These are phyloP conservation scores for Nasturtium officinale DNA, from an alignment of 345 rosid species.

Conservation along the genomic window DNA sequence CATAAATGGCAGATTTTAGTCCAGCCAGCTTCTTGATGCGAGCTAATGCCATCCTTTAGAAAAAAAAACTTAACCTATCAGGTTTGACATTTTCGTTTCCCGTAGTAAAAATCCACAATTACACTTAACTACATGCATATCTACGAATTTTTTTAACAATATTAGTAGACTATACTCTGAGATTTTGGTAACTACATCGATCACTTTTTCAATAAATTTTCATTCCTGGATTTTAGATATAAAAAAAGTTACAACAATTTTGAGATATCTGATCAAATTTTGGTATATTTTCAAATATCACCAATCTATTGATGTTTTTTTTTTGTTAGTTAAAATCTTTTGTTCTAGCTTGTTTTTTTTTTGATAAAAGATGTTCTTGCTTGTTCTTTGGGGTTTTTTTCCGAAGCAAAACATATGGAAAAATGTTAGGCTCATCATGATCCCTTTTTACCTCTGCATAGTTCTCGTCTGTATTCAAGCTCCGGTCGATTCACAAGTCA, in stretches of 20 bases:
- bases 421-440: conserved; percentile 67
- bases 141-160: too few relatives aligned
- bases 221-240: background rate
- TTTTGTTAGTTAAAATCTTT: too few relatives aligned
- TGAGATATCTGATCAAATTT: background rate
- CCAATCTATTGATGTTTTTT: too few relatives aligned
- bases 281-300: background rate
- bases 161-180: too few relatives aligned
- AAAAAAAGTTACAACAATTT: background rate
- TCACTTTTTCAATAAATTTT: background rate
- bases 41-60: conserved; percentile 77
- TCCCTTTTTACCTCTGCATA: conserved; percentile 70
- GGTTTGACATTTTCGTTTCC: conserved; percentile 45
- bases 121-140: too few relatives aligned
- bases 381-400: too few relatives aligned
- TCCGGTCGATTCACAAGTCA: conserved; percentile 46
- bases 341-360: too few relatives aligned
- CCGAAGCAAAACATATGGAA: conserved; percentile 73
- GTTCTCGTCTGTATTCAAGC: conserved; percentile 57
- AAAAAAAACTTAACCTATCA: conserved; percentile 84
- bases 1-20: conserved; percentile 52
- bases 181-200: background rate
- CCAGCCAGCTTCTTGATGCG: conserved; percentile 65
- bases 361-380: too few relatives aligned
- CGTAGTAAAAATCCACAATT: too few relatives aligned